A percentile compares a stretch with the other conserved stretches of the same genome.
Evolutionary conservation across 257 asterid genomes (phyloP).

Genomic region (Primulina tabacum): DNA sequence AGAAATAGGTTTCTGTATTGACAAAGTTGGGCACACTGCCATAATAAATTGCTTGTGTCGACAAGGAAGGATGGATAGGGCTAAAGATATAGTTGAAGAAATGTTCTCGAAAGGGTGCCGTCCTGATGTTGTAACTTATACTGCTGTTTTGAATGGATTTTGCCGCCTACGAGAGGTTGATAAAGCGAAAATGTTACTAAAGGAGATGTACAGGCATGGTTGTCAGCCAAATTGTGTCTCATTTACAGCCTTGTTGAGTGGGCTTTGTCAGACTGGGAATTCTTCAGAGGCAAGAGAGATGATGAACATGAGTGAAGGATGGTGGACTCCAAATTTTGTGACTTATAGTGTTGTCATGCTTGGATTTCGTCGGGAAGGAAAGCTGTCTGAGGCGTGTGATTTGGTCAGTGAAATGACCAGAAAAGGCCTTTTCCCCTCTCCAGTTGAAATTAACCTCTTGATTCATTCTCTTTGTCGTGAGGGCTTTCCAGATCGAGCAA

Average conservation of each 20-base stretch:
- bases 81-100: slow-evolving; percentile 73
- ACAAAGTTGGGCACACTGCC: slow-evolving; percentile 75
- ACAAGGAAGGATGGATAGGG: slow-evolving; percentile 58
- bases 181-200: slow-evolving; percentile 69
- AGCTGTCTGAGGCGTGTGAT: slow-evolving; percentile 71
- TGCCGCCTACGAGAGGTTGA: slow-evolving; percentile 57
- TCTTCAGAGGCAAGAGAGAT: slow-evolving; percentile 79
- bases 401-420: slow-evolving; percentile 65
- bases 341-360: slow-evolving; percentile 82
- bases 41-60: slow-evolving; percentile 67
- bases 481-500: slow-evolving; percentile 55
- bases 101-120: slow-evolving; percentile 68
- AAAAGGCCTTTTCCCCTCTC: slow-evolving; percentile 68
- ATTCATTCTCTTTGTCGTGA: slow-evolving; percentile 64
- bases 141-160: slow-evolving; percentile 74
- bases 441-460: slow-evolving; percentile 80
- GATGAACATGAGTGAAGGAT: slow-evolving; percentile 72
- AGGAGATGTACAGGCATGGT: slow-evolving; percentile 81
- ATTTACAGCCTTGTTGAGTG: slow-evolving; percentile 71
- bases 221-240: slow-evolving; percentile 83
- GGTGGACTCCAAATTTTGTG: slow-evolving; percentile 88
- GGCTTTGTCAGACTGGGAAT: slow-evolving; percentile 72
- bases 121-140: slow-evolving; percentile 96
- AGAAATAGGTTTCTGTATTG: slow-evolving; percentile 58
- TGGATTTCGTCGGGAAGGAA: slow-evolving; percentile 91